Evolutionary conservation across 257 asterid species (phyloP), one percentile per base, ranked within the genome.

Genomic region (Rehmannia glutinosa): DNA sequence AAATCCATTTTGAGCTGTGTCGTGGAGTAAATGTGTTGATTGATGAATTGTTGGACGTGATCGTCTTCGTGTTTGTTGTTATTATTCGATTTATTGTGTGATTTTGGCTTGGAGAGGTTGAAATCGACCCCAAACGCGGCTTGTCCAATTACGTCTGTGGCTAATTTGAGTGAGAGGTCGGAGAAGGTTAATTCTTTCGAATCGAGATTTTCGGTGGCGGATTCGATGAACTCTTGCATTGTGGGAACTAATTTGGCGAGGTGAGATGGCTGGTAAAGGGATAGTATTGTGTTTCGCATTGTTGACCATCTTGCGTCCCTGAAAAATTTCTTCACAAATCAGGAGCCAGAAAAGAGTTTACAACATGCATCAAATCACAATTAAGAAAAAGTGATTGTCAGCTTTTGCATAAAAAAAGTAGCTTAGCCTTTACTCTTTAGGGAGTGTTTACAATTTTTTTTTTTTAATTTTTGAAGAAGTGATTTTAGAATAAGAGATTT

Each of bases 111-210:
- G 6, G 97, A 94, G 16, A 94, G 95, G 69, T 90, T 86, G 52
- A 94, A 94, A 74, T 94, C 90, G 15, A 87, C 96, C 1, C 99
- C 97, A 28, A 94, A 94, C 8, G 99, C 96, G 38, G 97, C 97
- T 67, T 88, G 84, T 39, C 97, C 97, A 12, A 94, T 88, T 13
- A 94, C 90, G 57, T 94, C 97, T 0, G 96, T 91, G 50, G 97
- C 99, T 69, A 91, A 41, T 55, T 84, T 91, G 64, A 94, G 90
- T 62, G 99, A 85, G 16, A 94, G 80, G 5, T 94, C 93, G 28
- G 99, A 91, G 28, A 94, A 88, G 3, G 81, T 77, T 66, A 91
- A 8, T 9, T 85, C 91, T 42, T 75, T 68, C 0, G 89, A 73
- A 19, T 85, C 96, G 2, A 94, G 87, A 69, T 84, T 66, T 17